Conservation (phyloP, 2,329 filamentous ascomycete species). For the Mycosphaerelloides madeirae region DNA sequence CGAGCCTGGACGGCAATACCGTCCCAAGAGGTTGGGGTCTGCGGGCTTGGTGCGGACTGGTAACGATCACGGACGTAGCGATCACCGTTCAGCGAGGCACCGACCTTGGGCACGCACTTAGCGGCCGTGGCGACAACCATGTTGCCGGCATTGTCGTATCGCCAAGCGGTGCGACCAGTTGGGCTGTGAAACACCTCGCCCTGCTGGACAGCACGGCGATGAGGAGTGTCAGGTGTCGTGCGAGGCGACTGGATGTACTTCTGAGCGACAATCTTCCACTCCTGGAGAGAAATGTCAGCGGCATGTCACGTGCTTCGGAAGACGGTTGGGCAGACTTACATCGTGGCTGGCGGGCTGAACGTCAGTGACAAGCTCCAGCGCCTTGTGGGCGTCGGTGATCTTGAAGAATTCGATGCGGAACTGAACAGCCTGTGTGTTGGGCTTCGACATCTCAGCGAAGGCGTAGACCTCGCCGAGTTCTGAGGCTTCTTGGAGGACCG, state of each 20-base stretch:
- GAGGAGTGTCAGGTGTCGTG: neutral
- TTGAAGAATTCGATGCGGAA: constrained; percentile 29
- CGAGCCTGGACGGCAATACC: neutral
- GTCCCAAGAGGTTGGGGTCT: constrained; percentile 1
- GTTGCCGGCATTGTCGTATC: constrained; percentile 15
- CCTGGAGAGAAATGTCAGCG: constrained; percentile 14
- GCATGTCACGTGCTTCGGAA: neutral
- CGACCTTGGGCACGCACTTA: constrained; percentile 14
- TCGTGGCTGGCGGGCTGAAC: constrained; percentile 8
- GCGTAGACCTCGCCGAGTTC: constrained; percentile 22
- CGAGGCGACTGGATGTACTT: neutral
- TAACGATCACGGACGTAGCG: constrained; percentile 1
- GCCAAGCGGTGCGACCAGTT: constrained; percentile 29
- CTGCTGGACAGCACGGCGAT: neutral
- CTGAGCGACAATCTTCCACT: constrained; percentile 8
- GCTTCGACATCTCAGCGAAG: constrained; percentile 12
- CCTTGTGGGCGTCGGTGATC: constrained; percentile 21
- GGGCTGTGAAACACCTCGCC: constrained; percentile 13
- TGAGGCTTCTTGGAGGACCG: constrained; percentile 15
- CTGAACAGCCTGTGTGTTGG: constrained; percentile 10
- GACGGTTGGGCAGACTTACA: constrained; percentile 12
- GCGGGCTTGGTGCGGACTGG: constrained; percentile 7
- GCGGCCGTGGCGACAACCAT: neutral
- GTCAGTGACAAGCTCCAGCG: constrained; percentile 7
- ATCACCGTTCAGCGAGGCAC: neutral